Conservation (phyloP, 495 filamentous ascomycete species). For the Xylaria bambusicola region DNA sequence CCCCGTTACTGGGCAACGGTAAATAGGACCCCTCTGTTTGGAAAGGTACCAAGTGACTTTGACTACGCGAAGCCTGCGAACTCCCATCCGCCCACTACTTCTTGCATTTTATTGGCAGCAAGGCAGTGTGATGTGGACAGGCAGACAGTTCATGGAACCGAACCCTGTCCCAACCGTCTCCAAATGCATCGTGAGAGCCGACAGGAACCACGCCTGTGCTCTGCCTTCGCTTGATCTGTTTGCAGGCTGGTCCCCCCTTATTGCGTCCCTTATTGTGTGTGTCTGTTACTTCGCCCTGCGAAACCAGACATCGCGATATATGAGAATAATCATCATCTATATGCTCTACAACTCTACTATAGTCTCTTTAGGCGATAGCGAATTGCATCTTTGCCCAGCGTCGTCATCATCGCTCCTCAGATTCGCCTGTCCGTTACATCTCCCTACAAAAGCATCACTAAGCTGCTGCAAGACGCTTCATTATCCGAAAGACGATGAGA, state of each 20-base stretch:
- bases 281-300: not conserved
- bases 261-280: not conserved
- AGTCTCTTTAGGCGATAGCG: slow-evolving; percentile 3
- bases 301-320: slow-evolving; percentile 7
- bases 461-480: slow-evolving; percentile 1
- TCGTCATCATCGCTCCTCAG: slow-evolving; percentile 14
- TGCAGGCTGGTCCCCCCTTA: not conserved
- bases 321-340: not conserved
- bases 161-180: slow-evolving; percentile 3
- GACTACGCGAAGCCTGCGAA: slow-evolving; percentile 4
- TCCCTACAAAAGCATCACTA: slow-evolving; percentile 2
- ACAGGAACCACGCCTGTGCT: not conserved
- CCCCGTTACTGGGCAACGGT: slow-evolving; percentile 23
- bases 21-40: slow-evolving; percentile 23
- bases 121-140: not conserved
- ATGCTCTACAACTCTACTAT: slow-evolving; percentile 8
- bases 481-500: slow-evolving; percentile 4
- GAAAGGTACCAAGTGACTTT: slow-evolving; percentile 16
- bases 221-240: not conserved
- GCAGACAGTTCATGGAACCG: slow-evolving; percentile 10
- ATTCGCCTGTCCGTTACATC: slow-evolving; percentile 1
- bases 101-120: slow-evolving; percentile 10
- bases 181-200: not conserved
- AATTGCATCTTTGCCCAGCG: too few relatives aligned
- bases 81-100: slow-evolving; percentile 4